Evolutionary conservation across 1,284 basidiomycete genomes (phyloP), one percentile per base, ranked within the genome.

Genomic region (Caloboletus inedulis): DNA sequence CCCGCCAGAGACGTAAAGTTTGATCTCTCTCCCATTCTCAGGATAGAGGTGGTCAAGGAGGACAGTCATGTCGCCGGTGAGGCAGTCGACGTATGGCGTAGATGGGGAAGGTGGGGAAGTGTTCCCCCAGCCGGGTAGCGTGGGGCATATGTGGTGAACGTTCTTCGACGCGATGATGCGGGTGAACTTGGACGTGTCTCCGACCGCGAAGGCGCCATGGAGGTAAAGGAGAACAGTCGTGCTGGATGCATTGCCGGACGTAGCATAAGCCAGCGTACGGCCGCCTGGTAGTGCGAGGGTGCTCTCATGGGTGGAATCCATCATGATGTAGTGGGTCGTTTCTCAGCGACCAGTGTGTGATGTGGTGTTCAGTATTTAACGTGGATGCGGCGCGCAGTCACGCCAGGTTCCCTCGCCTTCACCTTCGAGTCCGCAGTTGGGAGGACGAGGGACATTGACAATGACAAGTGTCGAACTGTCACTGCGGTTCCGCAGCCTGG

Each of bases 41-140:
- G 77, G 75, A 57, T 82, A 79, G 21, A 82, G 71, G 59, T 79
- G 75, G 21, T 71, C 68, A 45, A 85, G 71, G 35, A 85, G 69
- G 8, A 72, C 65, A 1, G 73, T 72, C 51, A 77, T 74, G 57
- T 81, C 80, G 36, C 66, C 56, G 21, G 72, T 69, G 51, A 84
- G 66, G n/a, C 71, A 72, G n/a, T 70, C 61, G 43, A 74, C 59
- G 58, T 77, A 83, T 2, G 72, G 56, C 0, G 62, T 60, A 7
- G 68, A 55, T 6, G 68, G 53, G 4, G 61, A 59, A 1, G 73
- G 64, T 2, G 77, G 72, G 0, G 80, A 80, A 1, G 81, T 77
- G 41, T 71, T 69, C 1, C 79, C 77, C 79, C 81, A 82, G 4
- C 80, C 81, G 10, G 80, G 76, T 19, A 83, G 73, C 5, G 80